Conservation (phyloP, 768 basidiomycete genomes). For the Hydnomerulius pinastri region DNA sequence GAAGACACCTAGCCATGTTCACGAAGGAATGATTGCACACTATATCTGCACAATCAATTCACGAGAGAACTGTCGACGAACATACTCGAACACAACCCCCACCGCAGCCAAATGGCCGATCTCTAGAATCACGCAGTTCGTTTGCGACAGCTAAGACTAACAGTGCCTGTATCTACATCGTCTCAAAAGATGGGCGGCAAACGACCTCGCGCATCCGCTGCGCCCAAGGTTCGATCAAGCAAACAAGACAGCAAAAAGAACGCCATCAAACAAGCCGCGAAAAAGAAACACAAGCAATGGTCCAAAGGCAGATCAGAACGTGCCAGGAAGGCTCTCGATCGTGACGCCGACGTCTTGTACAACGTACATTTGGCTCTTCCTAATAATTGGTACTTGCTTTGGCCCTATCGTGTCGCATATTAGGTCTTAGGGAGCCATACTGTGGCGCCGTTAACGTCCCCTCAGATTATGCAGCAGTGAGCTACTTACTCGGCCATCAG, state of each 20-base stretch:
- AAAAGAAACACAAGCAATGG: slow-evolving; percentile 21
- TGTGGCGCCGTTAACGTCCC: background rate
- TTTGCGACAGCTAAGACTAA: too few species aligned
- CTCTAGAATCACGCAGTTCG: too few species aligned
- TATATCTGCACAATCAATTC: too few species aligned
- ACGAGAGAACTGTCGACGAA: too few species aligned
- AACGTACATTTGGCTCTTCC: too few species aligned
- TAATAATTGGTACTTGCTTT: too few species aligned
- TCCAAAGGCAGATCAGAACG: slow-evolving; percentile 27
- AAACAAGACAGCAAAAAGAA: slow-evolving; percentile 5
- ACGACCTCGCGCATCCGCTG: background rate
- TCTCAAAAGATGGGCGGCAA: slow-evolving; percentile 14
- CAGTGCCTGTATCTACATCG: too few species aligned
- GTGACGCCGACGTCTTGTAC: slow-evolving; percentile 27
- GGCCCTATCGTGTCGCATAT: slow-evolving; percentile 2
- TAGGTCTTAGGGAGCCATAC: slow-evolving; percentile 13
- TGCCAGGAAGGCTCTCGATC: slow-evolving; percentile 27
- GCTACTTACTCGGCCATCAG: slow-evolving; percentile 78
- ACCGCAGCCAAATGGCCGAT: too few species aligned
- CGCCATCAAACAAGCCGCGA: slow-evolving; percentile 17
- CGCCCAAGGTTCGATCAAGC: slow-evolving; percentile 11
- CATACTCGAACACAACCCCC: too few species aligned
- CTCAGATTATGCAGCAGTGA: background rate
- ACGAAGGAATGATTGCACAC: too few species aligned
- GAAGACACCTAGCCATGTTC: too few species aligned